phyloP scores from a whole-genome alignment of 306 rosid species.

The peach (Prunus persica) region Prunus_persica_NCBIv2 NC_034014.1:5815501-5816000 shows the following conservation, averaged over 20 bases:
- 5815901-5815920: not conserved
- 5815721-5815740: no score
- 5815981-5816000: conserved; percentile 44
- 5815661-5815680: not conserved
- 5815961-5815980: conserved; percentile 43
- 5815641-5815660: no score
- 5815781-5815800: not conserved
- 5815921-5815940: conserved; percentile 27
- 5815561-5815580: not conserved
- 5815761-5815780: not conserved
- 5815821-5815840: not conserved
- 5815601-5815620: not conserved
- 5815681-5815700: not conserved
- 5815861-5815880: not conserved
- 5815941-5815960: conserved; percentile 30
- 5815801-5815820: not conserved
- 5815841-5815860: not conserved
- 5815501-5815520: not conserved
- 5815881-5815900: not conserved
- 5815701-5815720: no score
- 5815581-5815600: not conserved
- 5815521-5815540: not conserved
- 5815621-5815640: not conserved
- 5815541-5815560: not conserved
- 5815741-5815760: no score